phyloP scores from a whole-genome alignment of 176 grass and related monocot species.

The Panicum miliaceum region DNA sequence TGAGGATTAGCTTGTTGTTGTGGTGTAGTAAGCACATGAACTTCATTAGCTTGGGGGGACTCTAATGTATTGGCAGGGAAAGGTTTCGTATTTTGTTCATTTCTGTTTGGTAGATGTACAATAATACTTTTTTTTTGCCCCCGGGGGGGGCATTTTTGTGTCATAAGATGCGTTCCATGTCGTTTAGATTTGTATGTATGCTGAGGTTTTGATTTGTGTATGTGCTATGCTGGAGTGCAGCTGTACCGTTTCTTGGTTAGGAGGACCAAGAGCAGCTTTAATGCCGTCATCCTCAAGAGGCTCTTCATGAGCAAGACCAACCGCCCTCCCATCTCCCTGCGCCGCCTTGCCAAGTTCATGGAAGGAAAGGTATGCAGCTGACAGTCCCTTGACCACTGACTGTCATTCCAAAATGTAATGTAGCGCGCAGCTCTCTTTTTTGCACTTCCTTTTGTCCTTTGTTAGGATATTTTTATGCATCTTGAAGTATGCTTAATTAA shows the following conservation, averaged over 20 bases:
- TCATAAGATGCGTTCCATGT: not conserved
- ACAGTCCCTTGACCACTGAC: not conserved
- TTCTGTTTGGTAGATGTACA: not conserved
- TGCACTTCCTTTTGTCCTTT: not conserved
- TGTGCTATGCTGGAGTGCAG: slow-evolving; percentile 31
- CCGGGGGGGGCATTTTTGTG: too few relatives aligned
- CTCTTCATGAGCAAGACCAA: slow-evolving; percentile 96
- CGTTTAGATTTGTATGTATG: not conserved
- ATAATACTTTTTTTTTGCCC: not conserved
- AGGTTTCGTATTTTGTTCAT: not conserved
- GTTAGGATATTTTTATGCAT: not conserved
- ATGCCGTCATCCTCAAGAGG: slow-evolving; percentile 81
- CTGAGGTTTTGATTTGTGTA: not conserved
- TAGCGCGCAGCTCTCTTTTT: not conserved
- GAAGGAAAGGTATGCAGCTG: slow-evolving; percentile 50
- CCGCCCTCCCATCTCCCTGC: slow-evolving; percentile 72
- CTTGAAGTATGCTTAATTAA: not conserved
- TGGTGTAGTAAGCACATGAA: not conserved
- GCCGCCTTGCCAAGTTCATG: slow-evolving; percentile 73
- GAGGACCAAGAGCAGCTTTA: slow-evolving; percentile 81
- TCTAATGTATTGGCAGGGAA: not conserved
- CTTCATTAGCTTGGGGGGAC: not conserved
- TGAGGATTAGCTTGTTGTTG: not conserved
- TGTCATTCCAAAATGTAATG: not conserved
- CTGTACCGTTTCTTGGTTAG: slow-evolving; percentile 79